Conservation (phyloP, 257 asterid genomes). For the Thymus quinquecostatus region DNA sequence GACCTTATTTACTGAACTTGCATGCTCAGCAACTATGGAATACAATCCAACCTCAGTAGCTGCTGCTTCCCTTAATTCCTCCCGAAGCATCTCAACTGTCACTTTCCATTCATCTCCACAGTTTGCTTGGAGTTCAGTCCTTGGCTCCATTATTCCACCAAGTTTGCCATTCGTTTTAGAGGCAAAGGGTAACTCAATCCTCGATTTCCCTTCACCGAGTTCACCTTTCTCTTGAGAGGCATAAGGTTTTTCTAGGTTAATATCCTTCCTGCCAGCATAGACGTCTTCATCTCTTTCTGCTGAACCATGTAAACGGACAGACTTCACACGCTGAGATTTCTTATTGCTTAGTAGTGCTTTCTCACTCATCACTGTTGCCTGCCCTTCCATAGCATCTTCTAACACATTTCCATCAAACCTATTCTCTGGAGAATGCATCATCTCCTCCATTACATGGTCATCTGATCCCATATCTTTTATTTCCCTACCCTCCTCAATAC, state of each 20-base stretch:
- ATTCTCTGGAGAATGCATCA: conserved; percentile 12
- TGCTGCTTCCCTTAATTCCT: conserved; percentile 87
- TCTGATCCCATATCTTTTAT: conserved; percentile 4
- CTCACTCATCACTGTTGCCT: conserved; percentile 42
- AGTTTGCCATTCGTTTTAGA: neutral
- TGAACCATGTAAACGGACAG: conserved; percentile 2
- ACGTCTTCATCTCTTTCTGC: conserved; percentile 33
- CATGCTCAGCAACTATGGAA: conserved; percentile 85
- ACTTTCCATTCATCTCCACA: conserved; percentile 47
- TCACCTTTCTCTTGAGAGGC: conserved; percentile 34
- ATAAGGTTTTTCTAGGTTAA: conserved; percentile 33
- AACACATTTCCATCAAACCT: conserved; percentile 33
- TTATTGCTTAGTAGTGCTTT: conserved; percentile 36
- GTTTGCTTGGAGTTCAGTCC: conserved; percentile 35
- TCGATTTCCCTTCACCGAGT: conserved; percentile 46
- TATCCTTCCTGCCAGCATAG: conserved; percentile 38
- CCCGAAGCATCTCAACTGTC: conserved; percentile 72
- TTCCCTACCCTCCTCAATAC: conserved; percentile 19
- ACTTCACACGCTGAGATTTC: conserved; percentile 13
- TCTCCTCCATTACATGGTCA: conserved; percentile 21
- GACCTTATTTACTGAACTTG: conserved; percentile 77
- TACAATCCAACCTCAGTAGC: conserved; percentile 79
- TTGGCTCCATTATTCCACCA: conserved; percentile 12
- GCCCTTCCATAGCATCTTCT: conserved; percentile 40
- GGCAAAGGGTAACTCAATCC: conserved; percentile 51